These are phyloP conservation scores for Datisca glomerata DNA, from an alignment of 306 rosid genomes.

Conservation along the genomic window DNA sequence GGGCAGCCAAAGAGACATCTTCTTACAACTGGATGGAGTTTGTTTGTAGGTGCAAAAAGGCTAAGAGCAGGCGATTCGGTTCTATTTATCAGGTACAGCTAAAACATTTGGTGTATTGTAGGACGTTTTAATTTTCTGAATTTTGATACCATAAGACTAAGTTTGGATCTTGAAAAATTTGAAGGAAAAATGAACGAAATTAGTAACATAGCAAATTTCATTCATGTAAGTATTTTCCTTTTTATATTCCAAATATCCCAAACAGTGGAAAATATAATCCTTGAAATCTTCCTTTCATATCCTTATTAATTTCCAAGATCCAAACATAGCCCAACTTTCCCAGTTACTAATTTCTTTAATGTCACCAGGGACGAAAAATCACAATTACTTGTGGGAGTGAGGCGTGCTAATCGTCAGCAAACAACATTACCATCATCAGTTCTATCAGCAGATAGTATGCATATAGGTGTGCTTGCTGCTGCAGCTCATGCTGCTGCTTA, in stretches of 20 bases:
- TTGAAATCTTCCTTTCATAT: too few relatives aligned
- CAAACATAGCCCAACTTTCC: too few relatives aligned
- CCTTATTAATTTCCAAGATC: too few relatives aligned
- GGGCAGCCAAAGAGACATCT: conserved; percentile 99
- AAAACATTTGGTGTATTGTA: too few relatives aligned
- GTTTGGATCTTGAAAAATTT: background rate
- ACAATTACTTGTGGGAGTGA: conserved; percentile 69
- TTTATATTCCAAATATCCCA: too few relatives aligned
- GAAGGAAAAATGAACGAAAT: too few relatives aligned
- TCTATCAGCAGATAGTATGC: conserved; percentile 97
- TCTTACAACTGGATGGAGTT: conserved; percentile 97
- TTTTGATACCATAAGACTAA: background rate
- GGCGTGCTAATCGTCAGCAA: conserved; percentile 96
- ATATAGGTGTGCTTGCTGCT: conserved; percentile 97
- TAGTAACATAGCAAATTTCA: too few relatives aligned
- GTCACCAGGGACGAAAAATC: conserved; percentile 79
- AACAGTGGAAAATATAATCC: too few relatives aligned
- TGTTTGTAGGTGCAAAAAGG: conserved; percentile 82
- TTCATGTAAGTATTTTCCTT: background rate
- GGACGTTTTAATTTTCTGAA: too few relatives aligned
- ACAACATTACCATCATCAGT: conserved; percentile 87
- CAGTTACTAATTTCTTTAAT: too few relatives aligned
- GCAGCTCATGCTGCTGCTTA: conserved; percentile 97
- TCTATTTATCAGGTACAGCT: conserved; percentile 67
- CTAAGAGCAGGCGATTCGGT: conserved; percentile 93